Evolutionary conservation across 352 stramenopile genomes (phyloP).

Genomic region (Globisporangium abappressorium): DNA sequence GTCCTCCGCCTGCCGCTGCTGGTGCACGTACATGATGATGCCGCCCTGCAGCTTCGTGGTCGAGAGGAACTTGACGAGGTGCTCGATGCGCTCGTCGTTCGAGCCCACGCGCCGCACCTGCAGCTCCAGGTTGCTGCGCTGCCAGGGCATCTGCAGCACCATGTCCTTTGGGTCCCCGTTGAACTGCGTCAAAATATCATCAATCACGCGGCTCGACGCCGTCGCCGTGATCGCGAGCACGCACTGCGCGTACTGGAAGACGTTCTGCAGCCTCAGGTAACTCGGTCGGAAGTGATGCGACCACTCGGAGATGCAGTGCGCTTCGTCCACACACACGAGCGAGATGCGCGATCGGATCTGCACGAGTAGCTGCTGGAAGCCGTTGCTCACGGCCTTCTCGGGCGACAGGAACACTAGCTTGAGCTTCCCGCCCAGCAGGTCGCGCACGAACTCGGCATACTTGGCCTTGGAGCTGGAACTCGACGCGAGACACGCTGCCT

Average conservation of each 20-base stretch:
- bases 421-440: constrained; percentile 55
- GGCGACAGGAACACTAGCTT: constrained; percentile 91
- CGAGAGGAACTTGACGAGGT: constrained; percentile 33
- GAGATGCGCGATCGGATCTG: constrained; percentile 47
- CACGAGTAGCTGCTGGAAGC: constrained; percentile 70
- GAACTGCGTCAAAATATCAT: constrained; percentile 67
- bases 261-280: constrained; percentile 54
- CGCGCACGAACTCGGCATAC: constrained; percentile 63
- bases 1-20: constrained; percentile 73
- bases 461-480: constrained; percentile 54
- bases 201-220: constrained; percentile 74
- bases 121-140: constrained; percentile 62
- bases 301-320: constrained; percentile 95
- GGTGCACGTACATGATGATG: constrained; percentile 83
- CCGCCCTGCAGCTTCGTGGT: constrained; percentile 32
- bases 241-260: constrained; percentile 61
- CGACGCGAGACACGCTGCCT: constrained; percentile 54
- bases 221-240: constrained; percentile 94
- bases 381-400: constrained; percentile 80
- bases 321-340: constrained; percentile 93
- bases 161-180: constrained; percentile 31
- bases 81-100: constrained; percentile 55
- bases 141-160: constrained; percentile 76
- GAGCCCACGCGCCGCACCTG: constrained; percentile 47
- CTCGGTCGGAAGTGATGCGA: constrained; percentile 93